phyloP scores from a whole-genome alignment of 2,329 filamentous ascomycete species.

The Microdochium bolleyi region DNA sequence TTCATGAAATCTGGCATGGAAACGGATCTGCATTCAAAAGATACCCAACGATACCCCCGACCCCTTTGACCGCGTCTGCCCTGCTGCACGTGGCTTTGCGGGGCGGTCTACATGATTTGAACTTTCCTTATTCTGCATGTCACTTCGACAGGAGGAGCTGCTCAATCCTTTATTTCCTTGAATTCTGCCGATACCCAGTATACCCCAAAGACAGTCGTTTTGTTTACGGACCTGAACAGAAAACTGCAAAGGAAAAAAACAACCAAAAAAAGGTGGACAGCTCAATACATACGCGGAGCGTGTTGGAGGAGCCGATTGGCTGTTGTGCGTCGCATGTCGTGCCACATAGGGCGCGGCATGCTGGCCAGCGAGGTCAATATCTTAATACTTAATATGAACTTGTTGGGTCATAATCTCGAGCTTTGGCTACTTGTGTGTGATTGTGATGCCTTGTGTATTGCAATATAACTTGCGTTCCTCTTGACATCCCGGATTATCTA shows the following conservation, averaged over 20 bases:
- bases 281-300: neutral
- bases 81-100: conserved; percentile 5
- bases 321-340: conserved; percentile 10
- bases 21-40: conserved; percentile 28
- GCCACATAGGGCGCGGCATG: conserved; percentile 14
- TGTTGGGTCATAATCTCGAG: neutral
- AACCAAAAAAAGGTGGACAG: neutral
- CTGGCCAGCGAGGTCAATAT: conserved; percentile 14
- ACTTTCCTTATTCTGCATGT: conserved; percentile 23
- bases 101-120: conserved; percentile 20
- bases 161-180: conserved; percentile 20
- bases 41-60: conserved; percentile 26
- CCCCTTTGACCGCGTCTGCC: neutral
- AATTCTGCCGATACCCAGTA: conserved; percentile 28
- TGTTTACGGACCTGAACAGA: conserved; percentile 16
- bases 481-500: too few species aligned
- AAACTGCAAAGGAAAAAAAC: conserved; percentile 12
- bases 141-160: conserved; percentile 16
- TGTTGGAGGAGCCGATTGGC: conserved; percentile 3
- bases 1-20: conserved; percentile 18
- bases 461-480: too few species aligned
- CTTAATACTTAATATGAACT: conserved; percentile 22
- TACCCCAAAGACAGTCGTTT: conserved; percentile 23
- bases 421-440: neutral
- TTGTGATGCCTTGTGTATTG: too few species aligned